Evolutionary conservation across 2,329 filamentous ascomycete species (phyloP).

Genomic region (Aureobasidium vineae): DNA sequence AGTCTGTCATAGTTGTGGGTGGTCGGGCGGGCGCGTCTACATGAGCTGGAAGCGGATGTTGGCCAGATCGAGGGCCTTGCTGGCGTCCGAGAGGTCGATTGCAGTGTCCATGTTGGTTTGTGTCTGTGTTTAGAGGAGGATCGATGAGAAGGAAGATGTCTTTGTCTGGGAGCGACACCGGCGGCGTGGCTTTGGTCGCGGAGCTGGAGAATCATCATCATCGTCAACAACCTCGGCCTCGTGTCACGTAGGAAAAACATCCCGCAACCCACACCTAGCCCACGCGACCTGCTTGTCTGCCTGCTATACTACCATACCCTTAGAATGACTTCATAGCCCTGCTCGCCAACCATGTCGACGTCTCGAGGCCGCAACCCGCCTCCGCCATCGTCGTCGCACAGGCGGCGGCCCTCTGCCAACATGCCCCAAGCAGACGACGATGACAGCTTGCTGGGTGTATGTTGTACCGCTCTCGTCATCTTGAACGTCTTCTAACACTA

Average conservation of each 20-base stretch:
- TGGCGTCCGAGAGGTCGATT: slow-evolving; percentile 70
- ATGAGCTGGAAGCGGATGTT: slow-evolving; percentile 71
- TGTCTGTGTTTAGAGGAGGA: neutral
- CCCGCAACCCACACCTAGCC: neutral
- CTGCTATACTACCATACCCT: neutral
- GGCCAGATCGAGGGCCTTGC: slow-evolving; percentile 80
- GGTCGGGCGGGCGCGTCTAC: slow-evolving; percentile 68
- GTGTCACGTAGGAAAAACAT: slow-evolving; percentile 1
- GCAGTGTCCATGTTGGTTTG: slow-evolving; percentile 71
- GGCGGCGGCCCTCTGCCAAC: slow-evolving; percentile 12
- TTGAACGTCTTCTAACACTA: neutral
- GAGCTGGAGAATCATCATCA: neutral
- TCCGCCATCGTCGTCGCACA: slow-evolving; percentile 19
- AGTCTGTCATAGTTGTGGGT: slow-evolving; percentile 87
- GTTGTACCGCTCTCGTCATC: neutral
- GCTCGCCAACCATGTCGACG: slow-evolving; percentile 10
- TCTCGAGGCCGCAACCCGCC: slow-evolving; percentile 17
- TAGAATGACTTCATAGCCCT: slow-evolving; percentile 8
- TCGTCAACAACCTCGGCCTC: slow-evolving; percentile 21
- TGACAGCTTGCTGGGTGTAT: slow-evolving; percentile 25
- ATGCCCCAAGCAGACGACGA: slow-evolving; percentile 26
- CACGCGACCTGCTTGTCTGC: slow-evolving; percentile 1
- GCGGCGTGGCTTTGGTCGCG: neutral
- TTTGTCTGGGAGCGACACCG: neutral
- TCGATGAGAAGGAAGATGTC: neutral